phyloP scores from a whole-genome alignment of 371 early-diverging fungal genomes.

The Saksenaea oblongispora region DNA sequence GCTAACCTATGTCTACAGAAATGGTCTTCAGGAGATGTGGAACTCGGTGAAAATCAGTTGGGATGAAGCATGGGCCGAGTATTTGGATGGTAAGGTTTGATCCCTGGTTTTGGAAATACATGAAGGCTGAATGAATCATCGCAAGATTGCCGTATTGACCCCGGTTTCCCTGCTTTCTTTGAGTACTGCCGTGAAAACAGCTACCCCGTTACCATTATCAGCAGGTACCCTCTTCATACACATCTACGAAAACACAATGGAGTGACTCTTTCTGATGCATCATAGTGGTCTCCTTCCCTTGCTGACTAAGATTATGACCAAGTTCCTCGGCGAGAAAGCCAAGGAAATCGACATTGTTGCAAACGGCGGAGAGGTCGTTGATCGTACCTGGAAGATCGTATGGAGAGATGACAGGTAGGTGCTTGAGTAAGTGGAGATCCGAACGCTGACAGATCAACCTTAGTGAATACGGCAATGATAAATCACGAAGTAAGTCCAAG shows the following conservation, averaged over 20 bases:
- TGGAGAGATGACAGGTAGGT: slow-evolving; percentile 60
- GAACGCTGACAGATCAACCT: not conserved
- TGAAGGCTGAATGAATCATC: not conserved
- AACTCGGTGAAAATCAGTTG: slow-evolving; percentile 56
- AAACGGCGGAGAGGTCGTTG: slow-evolving; percentile 45
- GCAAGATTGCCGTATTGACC: slow-evolving; percentile 45
- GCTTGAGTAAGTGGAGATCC: not conserved
- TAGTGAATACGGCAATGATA: slow-evolving; percentile 63
- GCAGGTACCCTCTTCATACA: slow-evolving; percentile 33
- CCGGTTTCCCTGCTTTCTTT: slow-evolving; percentile 52
- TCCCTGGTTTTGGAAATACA: not conserved
- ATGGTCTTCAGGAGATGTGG: slow-evolving; percentile 59
- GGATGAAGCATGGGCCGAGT: slow-evolving; percentile 60
- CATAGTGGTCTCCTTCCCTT: slow-evolving; percentile 52
- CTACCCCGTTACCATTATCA: slow-evolving; percentile 58
- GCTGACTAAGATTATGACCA: slow-evolving; percentile 44
- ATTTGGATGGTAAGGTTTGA: slow-evolving; percentile 43
- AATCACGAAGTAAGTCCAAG: slow-evolving; percentile 42
- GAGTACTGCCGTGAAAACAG: slow-evolving; percentile 44
- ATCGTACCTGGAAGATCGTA: slow-evolving; percentile 54
- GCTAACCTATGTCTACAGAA: slow-evolving; percentile 18
- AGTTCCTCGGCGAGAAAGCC: slow-evolving; percentile 46
- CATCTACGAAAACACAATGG: not conserved
- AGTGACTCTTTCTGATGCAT: not conserved
- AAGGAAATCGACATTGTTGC: slow-evolving; percentile 49